A percentile compares a stretch with the other conserved stretches of the same genome.
Conservation (phyloP, 208 protist genomes). For the Leishmania tarentolae region DNA sequence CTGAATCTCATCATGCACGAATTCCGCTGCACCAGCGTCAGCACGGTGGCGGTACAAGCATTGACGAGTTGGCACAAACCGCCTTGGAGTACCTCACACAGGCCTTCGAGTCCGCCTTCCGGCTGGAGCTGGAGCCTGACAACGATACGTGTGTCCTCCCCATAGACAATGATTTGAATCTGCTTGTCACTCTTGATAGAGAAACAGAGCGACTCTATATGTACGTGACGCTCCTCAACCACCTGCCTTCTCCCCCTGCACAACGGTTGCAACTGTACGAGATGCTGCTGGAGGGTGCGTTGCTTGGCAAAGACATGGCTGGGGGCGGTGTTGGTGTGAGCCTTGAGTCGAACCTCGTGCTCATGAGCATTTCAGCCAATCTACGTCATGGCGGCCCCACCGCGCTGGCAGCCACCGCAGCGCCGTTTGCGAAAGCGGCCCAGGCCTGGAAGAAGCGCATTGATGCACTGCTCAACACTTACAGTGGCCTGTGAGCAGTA, state of each 20-base stretch:
- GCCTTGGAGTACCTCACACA: constrained; percentile 35
- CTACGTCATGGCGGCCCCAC: constrained; percentile 49
- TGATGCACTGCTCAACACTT: constrained; percentile 4
- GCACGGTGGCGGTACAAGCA: neutral
- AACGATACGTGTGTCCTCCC: constrained; percentile 75
- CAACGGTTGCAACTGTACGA: constrained; percentile 67
- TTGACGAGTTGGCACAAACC: constrained; percentile 32
- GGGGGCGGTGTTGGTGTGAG: constrained; percentile 78
- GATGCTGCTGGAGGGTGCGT: constrained; percentile 65
- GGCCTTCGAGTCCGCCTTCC: constrained; percentile 19
- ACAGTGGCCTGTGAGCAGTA: neutral
- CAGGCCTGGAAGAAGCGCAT: constrained; percentile 39
- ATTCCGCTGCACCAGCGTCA: neutral
- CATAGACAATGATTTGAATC: constrained; percentile 32
- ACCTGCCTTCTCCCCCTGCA: constrained; percentile 41
- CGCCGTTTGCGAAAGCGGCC: constrained; percentile 58
- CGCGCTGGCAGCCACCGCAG: constrained; percentile 47
- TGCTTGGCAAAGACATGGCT: constrained; percentile 81
- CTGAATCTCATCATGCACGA: neutral
- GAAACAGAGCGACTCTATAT: constrained; percentile 69
- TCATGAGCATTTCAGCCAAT: constrained; percentile 75
- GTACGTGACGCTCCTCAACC: constrained; percentile 74
- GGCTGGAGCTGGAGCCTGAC: constrained; percentile 47
- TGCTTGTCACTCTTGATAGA: constrained; percentile 80
- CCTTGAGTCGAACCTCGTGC: constrained; percentile 56